Base-by-base conservation (phyloP, 1,139 yeast genomes). In the Blastobotrys proliferans region DNA sequence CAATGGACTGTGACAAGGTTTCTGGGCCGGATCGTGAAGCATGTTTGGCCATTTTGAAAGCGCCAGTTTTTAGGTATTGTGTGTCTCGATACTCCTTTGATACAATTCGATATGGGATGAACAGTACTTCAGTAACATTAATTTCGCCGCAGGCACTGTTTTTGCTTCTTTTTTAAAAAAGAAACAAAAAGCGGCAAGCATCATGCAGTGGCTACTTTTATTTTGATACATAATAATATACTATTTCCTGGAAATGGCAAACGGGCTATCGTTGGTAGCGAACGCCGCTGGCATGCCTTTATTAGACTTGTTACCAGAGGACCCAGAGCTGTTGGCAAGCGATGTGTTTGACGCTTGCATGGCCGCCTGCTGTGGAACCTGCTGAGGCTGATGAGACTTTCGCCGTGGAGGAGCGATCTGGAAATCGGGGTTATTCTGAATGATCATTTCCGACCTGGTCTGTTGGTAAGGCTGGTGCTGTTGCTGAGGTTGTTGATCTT, bases 351-450 rank as follows among this genome's bases (percentile, higher is more conserved):
- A 4, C 24, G 40, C 9, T 8, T n/a, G 6, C 8, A 21, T 24
- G 17, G 4, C 8, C 3, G 18, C 6, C 4, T n/a, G 17, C 18
- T 28, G 31, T 17, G 28, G 30, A 14, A 3, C 24, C 6, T 3
- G 40, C 32, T 13, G 31, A 4, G 19, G 24, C 21, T 14, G 21
- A 19, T 10, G 38, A 4, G 19, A 32, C 10, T 5, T 17, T 21
- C 13, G 36, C 11, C 22, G 18, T 8, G 34, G 21, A 13, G 37
- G 44, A n/a, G 48, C 62, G 1, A 64, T 32, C 39, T 60, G 56
- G 49, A 64, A 64, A 47, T 64, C 68, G 1, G 68, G 68, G 44
- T 64, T 64, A 43, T 42, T 51, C 19, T 55, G 53, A 34, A 63
- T 51, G 16, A 61, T 62, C 67, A 25, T 62, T 53, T 20, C 58